Conservation (phyloP, 495 filamentous ascomycete genomes). For the Hypoxylon cercidicola region DNA sequence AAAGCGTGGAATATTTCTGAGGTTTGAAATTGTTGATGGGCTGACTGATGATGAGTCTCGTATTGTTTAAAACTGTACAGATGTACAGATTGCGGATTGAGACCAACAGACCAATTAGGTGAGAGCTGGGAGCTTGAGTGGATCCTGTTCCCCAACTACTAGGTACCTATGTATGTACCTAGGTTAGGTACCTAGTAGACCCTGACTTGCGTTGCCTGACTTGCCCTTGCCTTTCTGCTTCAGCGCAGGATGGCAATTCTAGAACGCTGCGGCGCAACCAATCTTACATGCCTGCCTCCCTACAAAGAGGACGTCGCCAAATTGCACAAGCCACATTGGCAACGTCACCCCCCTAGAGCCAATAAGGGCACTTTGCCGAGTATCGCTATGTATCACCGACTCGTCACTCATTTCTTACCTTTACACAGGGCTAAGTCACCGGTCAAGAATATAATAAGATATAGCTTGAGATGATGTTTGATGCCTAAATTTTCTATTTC, state of each 20-base stretch:
- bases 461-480: no score
- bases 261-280: slow-evolving; percentile 28
- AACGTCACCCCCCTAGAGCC: slow-evolving; percentile 28
- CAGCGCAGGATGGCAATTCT: slow-evolving; percentile 14
- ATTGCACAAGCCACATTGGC: slow-evolving; percentile 23
- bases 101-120: slow-evolving; percentile 14
- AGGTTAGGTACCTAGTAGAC: slow-evolving; percentile 5
- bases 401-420: no score
- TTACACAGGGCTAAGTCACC: no score
- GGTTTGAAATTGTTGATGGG: slow-evolving; percentile 34
- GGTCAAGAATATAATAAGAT: no score
- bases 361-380: slow-evolving; percentile 7
- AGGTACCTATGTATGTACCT: not conserved
- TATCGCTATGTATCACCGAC: no score
- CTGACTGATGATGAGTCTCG: slow-evolving; percentile 22
- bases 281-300: slow-evolving; percentile 7
- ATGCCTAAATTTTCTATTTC: no score
- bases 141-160: slow-evolving; percentile 6
- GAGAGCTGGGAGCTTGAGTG: slow-evolving; percentile 13
- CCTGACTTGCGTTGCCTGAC: slow-evolving; percentile 1
- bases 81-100: slow-evolving; percentile 29
- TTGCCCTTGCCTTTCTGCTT: not conserved
- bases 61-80: slow-evolving; percentile 33
- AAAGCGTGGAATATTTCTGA: slow-evolving; percentile 32
- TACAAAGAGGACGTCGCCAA: slow-evolving; percentile 5